Conservation (phyloP, 2,329 filamentous ascomycete species). For the Colletotrichum neosansevieriae region DNA sequence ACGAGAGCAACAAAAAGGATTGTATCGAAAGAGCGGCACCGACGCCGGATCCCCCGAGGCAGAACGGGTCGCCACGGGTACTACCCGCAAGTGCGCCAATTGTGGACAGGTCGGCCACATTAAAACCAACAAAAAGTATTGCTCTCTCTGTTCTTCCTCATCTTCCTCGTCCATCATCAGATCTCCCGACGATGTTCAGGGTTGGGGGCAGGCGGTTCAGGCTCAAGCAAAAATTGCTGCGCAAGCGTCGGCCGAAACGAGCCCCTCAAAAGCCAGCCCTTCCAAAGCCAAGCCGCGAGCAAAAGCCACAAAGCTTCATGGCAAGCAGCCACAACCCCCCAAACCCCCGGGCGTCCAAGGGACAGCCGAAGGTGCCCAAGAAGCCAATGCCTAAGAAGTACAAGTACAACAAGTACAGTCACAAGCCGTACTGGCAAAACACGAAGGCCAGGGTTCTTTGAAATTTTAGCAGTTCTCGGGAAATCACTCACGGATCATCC, state of each 20-base stretch:
- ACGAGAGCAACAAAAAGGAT: constrained; percentile 88
- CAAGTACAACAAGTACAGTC: constrained; percentile 40
- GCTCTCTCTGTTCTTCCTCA: constrained; percentile 47
- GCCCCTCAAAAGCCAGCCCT: constrained; percentile 37
- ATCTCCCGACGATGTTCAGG: constrained; percentile 33
- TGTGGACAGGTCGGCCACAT: constrained; percentile 98
- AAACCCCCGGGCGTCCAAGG: constrained; percentile 28
- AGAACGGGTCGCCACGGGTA: constrained; percentile 70
- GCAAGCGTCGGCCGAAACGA: constrained; percentile 28
- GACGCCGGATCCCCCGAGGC: constrained; percentile 65
- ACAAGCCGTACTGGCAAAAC: constrained; percentile 34
- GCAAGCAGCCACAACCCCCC: constrained; percentile 30
- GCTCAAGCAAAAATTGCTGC: constrained; percentile 23
- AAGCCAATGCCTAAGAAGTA: constrained; percentile 31
- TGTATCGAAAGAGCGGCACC: constrained; percentile 53
- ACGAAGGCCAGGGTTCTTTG: constrained; percentile 9
- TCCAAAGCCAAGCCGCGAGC: constrained; percentile 36
- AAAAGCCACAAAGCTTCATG: constrained; percentile 39
- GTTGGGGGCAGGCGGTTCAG: constrained; percentile 37
- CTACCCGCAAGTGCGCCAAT: constrained; percentile 94
- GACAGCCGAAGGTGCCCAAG: constrained; percentile 15
- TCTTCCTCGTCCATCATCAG: constrained; percentile 38
- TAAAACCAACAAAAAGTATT: constrained; percentile 98
- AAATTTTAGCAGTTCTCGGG: constrained; percentile 28
- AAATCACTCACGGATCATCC: constrained; percentile 41